Percentiles rank a stretch among this genome's conserved stretches.
Evolutionary conservation across 352 stramenopile species (phyloP).

Genomic region (Globisporangium viniferum): DNA sequence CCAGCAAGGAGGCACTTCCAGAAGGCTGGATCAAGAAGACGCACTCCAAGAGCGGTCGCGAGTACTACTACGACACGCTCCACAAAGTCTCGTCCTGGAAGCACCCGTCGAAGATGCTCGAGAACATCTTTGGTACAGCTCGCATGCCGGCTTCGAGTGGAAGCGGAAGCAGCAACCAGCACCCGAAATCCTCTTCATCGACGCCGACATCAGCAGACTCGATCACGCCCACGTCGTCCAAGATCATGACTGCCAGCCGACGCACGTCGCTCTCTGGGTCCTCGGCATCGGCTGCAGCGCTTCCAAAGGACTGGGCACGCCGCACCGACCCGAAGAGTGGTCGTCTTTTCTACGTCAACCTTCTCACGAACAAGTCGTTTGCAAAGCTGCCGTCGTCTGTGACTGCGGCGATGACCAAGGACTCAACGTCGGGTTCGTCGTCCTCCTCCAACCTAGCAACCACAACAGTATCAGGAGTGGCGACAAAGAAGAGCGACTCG

Average conservation of each 20-base stretch:
- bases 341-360: slow-evolving; percentile 79
- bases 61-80: slow-evolving; percentile 75
- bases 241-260: slow-evolving; percentile 14
- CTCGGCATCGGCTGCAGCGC: slow-evolving; percentile 24
- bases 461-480: slow-evolving; percentile 9
- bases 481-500: slow-evolving; percentile 9
- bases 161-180: slow-evolving; percentile 12
- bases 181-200: slow-evolving; percentile 6
- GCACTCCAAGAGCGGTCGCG: slow-evolving; percentile 64
- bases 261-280: slow-evolving; percentile 28
- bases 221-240: slow-evolving; percentile 36
- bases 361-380: slow-evolving; percentile 81
- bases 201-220: slow-evolving; percentile 34
- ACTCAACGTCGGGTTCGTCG: background rate
- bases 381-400: slow-evolving; percentile 74
- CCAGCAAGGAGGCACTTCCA: slow-evolving; percentile 48
- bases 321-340: slow-evolving; percentile 78
- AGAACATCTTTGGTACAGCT: slow-evolving; percentile 50
- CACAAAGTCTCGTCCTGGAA: slow-evolving; percentile 78
- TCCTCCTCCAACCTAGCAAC: slow-evolving; percentile 6
- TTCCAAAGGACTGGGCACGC: slow-evolving; percentile 78
- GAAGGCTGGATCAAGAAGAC: slow-evolving; percentile 70
- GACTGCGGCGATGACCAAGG: slow-evolving; percentile 45
- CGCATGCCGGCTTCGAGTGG: slow-evolving; percentile 7
- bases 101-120: slow-evolving; percentile 53